phyloP scores from a whole-genome alignment of 345 rosid genomes.

The Rubroshorea leprosula region DNA sequence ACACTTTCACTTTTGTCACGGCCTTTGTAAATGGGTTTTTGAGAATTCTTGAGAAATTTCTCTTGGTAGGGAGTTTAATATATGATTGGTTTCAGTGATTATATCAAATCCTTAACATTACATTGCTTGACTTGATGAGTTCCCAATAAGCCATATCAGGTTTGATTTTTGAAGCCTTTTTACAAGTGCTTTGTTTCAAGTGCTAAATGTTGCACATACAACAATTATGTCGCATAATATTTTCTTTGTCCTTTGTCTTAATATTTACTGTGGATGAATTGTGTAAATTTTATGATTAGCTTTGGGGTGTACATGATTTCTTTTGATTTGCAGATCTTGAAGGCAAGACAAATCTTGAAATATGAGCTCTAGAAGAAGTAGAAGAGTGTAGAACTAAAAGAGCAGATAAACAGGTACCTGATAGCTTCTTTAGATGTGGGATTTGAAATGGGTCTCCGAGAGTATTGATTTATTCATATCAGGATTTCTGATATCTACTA shows the following conservation, averaged over 20 bases:
- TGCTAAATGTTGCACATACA: too few species aligned
- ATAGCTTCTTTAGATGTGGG: constrained; percentile 2
- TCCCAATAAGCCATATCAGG: too few species aligned
- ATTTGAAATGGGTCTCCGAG: background rate
- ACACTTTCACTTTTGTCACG: too few species aligned
- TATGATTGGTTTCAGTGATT: too few species aligned
- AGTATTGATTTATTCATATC: background rate
- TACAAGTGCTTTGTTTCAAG: too few species aligned
- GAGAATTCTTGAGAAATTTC: too few species aligned
- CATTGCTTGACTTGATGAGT: too few species aligned
- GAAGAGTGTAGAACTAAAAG: constrained; percentile 90
- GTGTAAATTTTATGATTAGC: background rate
- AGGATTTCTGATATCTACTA: background rate
- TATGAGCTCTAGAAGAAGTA: constrained; percentile 79
- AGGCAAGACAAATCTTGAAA: constrained; percentile 89
- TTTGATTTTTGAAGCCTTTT: too few species aligned
- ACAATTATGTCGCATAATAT: too few species aligned
- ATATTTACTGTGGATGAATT: background rate
- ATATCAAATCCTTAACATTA: background rate
- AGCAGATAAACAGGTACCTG: constrained; percentile 86
- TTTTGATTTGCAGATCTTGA: constrained; percentile 57
- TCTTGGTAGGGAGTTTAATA: too few species aligned
- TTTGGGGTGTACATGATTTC: constrained; percentile 5
- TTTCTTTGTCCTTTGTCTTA: too few species aligned
- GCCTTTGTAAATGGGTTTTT: too few species aligned